A percentile compares a stretch with the other conserved stretches of the same genome.
phyloP scores from a whole-genome alignment of 2,329 filamentous ascomycete species.

The Colletotrichum navitas region DNA sequence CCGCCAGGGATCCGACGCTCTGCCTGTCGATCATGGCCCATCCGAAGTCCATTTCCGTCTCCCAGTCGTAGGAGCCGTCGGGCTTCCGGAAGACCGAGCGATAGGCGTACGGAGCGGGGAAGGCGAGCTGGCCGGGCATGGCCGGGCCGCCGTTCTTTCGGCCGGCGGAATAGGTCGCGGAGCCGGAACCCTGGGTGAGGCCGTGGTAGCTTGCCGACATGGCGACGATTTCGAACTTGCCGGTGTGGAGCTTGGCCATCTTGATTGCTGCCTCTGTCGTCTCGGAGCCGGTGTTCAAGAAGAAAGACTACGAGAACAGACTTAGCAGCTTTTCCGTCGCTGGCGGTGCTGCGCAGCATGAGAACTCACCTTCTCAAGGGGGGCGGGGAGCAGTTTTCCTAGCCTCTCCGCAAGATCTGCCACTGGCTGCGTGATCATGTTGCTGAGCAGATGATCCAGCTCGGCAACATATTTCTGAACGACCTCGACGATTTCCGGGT shows the following conservation, averaged over 20 bases:
- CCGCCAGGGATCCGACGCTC: constrained; percentile 70
- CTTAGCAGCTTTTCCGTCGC: background rate
- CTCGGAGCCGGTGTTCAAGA: constrained; percentile 68
- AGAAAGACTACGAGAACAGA: constrained; percentile 55
- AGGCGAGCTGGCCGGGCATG: constrained; percentile 68
- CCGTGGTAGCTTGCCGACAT: constrained; percentile 72
- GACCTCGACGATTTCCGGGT: constrained; percentile 68
- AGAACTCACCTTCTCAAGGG: constrained; percentile 57
- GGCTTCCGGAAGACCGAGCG: constrained; percentile 70
- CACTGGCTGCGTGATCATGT: constrained; percentile 69
- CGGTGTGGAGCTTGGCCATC: constrained; percentile 72
- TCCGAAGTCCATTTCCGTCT: constrained; percentile 72
- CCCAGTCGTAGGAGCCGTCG: constrained; percentile 75
- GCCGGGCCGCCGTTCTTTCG: constrained; percentile 58
- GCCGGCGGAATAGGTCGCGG: constrained; percentile 67
- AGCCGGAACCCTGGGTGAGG: constrained; percentile 65
- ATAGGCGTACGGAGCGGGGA: constrained; percentile 72
- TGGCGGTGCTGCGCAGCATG: too few relatives aligned
- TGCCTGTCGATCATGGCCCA: constrained; percentile 72
- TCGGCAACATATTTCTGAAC: constrained; percentile 60
- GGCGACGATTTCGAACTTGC: constrained; percentile 73
- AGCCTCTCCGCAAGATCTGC: constrained; percentile 65
- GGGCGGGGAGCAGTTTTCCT: constrained; percentile 58
- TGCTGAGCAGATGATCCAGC: constrained; percentile 69
- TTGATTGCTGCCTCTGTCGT: constrained; percentile 72